Evolutionary conservation across 1,284 basidiomycete genomes (phyloP), one percentile per base, ranked within the genome.

Genomic region (Irpex sp.): DNA sequence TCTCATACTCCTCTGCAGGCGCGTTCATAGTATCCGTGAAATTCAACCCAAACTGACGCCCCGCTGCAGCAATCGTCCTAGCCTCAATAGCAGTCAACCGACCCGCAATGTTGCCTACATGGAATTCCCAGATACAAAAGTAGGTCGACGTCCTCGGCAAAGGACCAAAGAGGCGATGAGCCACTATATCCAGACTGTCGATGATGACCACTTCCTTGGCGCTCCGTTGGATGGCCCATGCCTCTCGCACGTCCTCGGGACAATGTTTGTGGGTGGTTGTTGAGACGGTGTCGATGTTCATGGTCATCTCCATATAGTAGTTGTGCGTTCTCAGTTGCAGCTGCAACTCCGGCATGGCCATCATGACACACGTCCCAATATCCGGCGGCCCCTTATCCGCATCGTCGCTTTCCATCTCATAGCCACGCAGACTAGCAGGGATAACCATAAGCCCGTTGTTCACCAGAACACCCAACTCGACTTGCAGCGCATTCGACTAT

Each of bases 91-190:
- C 83, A 1, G 88, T 84, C 11, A 91, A 68, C 44, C 82, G 74
- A 0, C 82, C 82, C 66, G 86, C 86, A 52, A 94, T 71, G 49
- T 81, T 74, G 1, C 92, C 91, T 26, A 94, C 54, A 19, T 78
- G 77, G 54, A 95, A 83, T 70, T 96, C 93, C 96, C 95, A 97
- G 4, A 96, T 84, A 72, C 94, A 97, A 6, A 96, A 79, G 71
- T 97, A 97, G 0, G 94, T 90, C 0, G 90, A 78, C 0, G 90
- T 92, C n/a, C 84, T 82, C 2, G 95, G 95, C 63, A 88, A 86
- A 8, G 93, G 92, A 3, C 95, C 95, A 70, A 97, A 96, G 11
- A 97, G 77, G 40, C 95, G 86, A 72, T 96, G 87, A 1, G 92
- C 89, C 26, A 86, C 85, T 62, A 97, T 85, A 64, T 92, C 86